Conservation (phyloP, 257 asterid genomes). For the Solanum tarapatanum region DNA sequence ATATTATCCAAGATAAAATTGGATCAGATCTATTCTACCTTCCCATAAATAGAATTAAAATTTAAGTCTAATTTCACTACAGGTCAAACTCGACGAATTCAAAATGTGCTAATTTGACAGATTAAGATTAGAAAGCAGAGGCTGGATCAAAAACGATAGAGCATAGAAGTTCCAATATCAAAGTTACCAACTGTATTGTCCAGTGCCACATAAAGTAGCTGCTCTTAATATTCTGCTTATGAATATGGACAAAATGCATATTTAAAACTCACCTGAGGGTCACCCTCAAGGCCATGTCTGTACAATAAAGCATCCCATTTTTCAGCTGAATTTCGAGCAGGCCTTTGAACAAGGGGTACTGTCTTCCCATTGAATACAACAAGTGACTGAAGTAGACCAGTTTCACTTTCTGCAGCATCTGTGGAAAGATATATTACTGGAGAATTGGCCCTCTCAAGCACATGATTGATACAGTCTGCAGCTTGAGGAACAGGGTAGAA, state of each 20-base stretch:
- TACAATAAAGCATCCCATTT: constrained; percentile 96
- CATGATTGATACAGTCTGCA: constrained; percentile 82
- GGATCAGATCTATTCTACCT: neutral
- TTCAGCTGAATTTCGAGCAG: constrained; percentile 77
- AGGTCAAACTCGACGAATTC: neutral
- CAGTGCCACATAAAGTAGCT: neutral
- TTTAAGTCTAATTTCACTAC: neutral
- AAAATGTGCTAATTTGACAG: neutral
- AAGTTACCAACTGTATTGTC: neutral
- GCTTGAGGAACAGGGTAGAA: constrained; percentile 87
- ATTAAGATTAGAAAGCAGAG: neutral
- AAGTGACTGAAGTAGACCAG: constrained; percentile 78
- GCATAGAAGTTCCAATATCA: neutral
- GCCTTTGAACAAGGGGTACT: constrained; percentile 93
- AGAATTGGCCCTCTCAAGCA: constrained; percentile 59
- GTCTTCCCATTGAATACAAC: constrained; percentile 54
- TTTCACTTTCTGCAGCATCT: constrained; percentile 95
- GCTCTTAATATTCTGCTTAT: neutral
- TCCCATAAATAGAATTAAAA: neutral
- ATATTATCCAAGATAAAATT: neutral
- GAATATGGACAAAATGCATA: neutral
- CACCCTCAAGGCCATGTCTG: constrained; percentile 78
- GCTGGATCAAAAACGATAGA: neutral
- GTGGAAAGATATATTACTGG: constrained; percentile 89
- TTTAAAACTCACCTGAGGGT: constrained; percentile 56